A percentile compares a stretch with the other conserved stretches of the same genome.
phyloP scores from a whole-genome alignment of 768 basidiomycete species.

The Auriscalpium orientale region DNA sequence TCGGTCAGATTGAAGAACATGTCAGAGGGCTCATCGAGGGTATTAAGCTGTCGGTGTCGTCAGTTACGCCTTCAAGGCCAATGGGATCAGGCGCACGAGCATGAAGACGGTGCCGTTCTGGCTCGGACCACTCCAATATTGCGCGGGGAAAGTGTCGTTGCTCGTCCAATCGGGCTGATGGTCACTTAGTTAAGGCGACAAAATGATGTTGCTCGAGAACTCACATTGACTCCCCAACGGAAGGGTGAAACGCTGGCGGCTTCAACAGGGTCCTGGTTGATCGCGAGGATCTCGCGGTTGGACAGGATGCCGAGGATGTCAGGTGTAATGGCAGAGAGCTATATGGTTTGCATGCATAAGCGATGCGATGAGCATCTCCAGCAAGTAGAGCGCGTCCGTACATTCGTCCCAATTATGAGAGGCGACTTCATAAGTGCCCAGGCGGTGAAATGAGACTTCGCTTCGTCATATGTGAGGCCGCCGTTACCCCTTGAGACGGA shows the following conservation, averaged over 20 bases:
- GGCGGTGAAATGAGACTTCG: constrained; percentile 64
- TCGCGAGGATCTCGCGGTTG: constrained; percentile 58
- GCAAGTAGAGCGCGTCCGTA: constrained; percentile 19
- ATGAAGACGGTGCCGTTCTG: constrained; percentile 61
- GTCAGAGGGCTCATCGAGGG: constrained; percentile 8
- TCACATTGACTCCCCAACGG: constrained; percentile 59
- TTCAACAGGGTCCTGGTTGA: constrained; percentile 59
- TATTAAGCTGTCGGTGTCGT: constrained; percentile 11
- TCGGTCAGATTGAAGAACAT: constrained; percentile 18
- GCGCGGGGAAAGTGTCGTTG: constrained; percentile 48
- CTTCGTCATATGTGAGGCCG: constrained; percentile 50
- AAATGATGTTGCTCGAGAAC: constrained; percentile 14
- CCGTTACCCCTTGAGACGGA: constrained; percentile 48
- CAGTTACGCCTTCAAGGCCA: too few relatives aligned
- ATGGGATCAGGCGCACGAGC: constrained; percentile 38
- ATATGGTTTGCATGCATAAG: neutral
- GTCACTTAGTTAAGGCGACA: neutral
- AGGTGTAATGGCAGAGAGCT: constrained; percentile 45
- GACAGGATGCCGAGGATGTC: constrained; percentile 49
- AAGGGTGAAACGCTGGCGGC: constrained; percentile 60
- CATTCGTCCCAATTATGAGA: constrained; percentile 53
- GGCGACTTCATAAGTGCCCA: constrained; percentile 71
- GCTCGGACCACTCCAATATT: constrained; percentile 63
- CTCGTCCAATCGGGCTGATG: constrained; percentile 31
- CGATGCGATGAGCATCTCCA: neutral